Conservation (phyloP, 108 stramenopile species). For the Pseudonitzschia delicatissima region DNA sequence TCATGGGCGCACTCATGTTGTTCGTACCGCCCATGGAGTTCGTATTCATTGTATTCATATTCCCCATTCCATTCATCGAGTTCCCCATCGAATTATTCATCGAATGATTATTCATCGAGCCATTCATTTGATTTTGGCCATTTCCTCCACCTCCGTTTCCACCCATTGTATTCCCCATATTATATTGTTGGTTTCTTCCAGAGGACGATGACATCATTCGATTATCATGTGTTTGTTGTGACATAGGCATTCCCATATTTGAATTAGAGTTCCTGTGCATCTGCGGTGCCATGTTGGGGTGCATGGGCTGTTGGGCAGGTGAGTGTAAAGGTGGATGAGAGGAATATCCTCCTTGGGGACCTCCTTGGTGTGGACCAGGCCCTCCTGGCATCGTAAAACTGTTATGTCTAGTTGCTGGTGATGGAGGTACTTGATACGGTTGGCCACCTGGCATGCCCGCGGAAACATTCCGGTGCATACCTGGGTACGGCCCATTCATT, state of each 20-base stretch:
- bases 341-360: slow-evolving; percentile 26
- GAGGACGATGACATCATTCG: slow-evolving; percentile 31
- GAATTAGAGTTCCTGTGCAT: slow-evolving; percentile 40
- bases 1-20: slow-evolving; percentile 21
- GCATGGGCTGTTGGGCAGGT: slow-evolving; percentile 39
- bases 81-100: slow-evolving; percentile 26
- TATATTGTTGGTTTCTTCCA: slow-evolving; percentile 27
- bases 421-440: slow-evolving; percentile 37
- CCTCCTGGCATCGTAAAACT: slow-evolving; percentile 33
- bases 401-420: slow-evolving; percentile 31
- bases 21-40: slow-evolving; percentile 12
- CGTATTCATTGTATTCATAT: slow-evolving; percentile 17
- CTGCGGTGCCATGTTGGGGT: slow-evolving; percentile 47
- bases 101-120: slow-evolving; percentile 28
- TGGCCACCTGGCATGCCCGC: slow-evolving; percentile 38
- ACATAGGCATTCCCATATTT: slow-evolving; percentile 39
- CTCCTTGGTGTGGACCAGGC: slow-evolving; percentile 18
- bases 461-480: slow-evolving; percentile 30
- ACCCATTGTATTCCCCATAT: slow-evolving; percentile 32
- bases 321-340: slow-evolving; percentile 47
- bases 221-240: slow-evolving; percentile 31
- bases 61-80: slow-evolving; percentile 28
- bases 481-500: slow-evolving; percentile 39
- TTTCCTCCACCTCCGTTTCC: slow-evolving; percentile 11
- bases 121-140: slow-evolving; percentile 22